Evolutionary conservation across 2,329 filamentous ascomycete genomes (phyloP).

Genomic region (Colletotrichum ledebouriae): DNA sequence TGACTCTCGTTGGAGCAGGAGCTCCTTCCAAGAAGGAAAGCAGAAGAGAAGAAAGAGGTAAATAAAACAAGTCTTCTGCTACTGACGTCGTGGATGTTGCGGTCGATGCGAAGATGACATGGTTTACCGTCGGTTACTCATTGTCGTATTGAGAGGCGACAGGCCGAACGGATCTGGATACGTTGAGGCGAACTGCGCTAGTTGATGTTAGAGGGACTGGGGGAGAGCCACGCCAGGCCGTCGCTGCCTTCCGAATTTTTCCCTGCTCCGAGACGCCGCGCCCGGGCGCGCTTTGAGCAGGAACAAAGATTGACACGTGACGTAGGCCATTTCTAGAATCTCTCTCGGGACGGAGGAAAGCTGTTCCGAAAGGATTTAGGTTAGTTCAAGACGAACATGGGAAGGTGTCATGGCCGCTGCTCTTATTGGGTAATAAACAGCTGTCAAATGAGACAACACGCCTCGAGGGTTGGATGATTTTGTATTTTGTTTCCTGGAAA

Average conservation of each 20-base stretch:
- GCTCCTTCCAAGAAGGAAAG: conserved; percentile 17
- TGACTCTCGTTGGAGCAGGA: conserved; percentile 1
- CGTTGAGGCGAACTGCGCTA: conserved; percentile 42
- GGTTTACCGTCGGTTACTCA: conserved; percentile 15
- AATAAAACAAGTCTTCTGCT: conserved; percentile 16
- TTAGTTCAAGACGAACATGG: background rate
- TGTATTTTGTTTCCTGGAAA: too few relatives aligned
- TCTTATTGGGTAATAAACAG: conserved; percentile 27
- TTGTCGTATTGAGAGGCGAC: conserved; percentile 39
- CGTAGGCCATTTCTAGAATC: conserved; percentile 10
- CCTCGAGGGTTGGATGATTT: background rate
- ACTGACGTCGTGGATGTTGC: conserved; percentile 24
- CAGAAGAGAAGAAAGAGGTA: background rate
- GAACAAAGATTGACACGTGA: conserved; percentile 23
- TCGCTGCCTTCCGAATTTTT: conserved; percentile 42
- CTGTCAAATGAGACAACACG: background rate
- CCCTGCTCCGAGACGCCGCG: conserved; percentile 35
- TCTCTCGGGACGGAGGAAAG: conserved; percentile 4
- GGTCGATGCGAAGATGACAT: conserved; percentile 35
- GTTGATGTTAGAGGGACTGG: conserved; percentile 27
- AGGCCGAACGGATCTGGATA: conserved; percentile 33
- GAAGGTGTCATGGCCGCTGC: background rate
- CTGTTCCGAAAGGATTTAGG: conserved; percentile 8
- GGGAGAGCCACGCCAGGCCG: conserved; percentile 18
- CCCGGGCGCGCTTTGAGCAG: conserved; percentile 15